Base-by-base conservation (phyloP, 2,329 filamentous ascomycete genomes). In the Chlorencoelia australis region DNA sequence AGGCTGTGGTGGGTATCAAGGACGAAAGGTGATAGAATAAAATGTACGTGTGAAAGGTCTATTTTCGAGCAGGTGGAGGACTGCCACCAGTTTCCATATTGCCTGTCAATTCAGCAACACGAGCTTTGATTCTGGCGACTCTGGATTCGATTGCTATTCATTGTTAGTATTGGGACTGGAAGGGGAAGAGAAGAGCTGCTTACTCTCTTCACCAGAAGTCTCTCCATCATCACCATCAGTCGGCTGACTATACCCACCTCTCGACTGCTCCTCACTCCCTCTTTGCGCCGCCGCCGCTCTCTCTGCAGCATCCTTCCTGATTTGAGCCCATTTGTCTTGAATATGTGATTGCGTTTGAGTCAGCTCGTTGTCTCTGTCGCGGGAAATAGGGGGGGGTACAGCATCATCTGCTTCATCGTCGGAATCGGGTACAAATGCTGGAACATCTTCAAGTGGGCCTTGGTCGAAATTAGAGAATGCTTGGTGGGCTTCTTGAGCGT, bases 51-150 rank as follows among this genome's bases (percentile, higher is more conserved):
- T n/a, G n/a, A n/a, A n/a, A n/a, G n/a, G 33, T 7, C 11, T 35
- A 27, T 20, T 35, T 30, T 34, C 39, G 39, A 28, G 40, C 18
- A 16, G 32, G 35, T 32, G 40, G 41, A 30, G 43, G 40, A 7
- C 37, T 45, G 8, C 30, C 40, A 11, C 24, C 40, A 11, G 21
- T 30, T 26, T 89, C 82, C 73, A 84, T 84, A 59, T 83, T 84
- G 51, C 82, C 82, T 2, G 91, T 98, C 51, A 98, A 65, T 59
- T 95, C 87, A 35, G 91, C 91, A 40, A 98, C 91, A 44, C 91
- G 81, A 42, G 91, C 91, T 65, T 95, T 96, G 71, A 98, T 98
- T 45, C 91, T 83, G 32, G 91, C 91, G 41, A 96, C 91, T 48
- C 91, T 84, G 32, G 87, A 88, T 61, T 98, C 91, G 53, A 96